Percentiles rank a stretch among this genome's conserved stretches.
Conservation (phyloP, 305 asterid species). For the Solanum aculeatissimum region DNA sequence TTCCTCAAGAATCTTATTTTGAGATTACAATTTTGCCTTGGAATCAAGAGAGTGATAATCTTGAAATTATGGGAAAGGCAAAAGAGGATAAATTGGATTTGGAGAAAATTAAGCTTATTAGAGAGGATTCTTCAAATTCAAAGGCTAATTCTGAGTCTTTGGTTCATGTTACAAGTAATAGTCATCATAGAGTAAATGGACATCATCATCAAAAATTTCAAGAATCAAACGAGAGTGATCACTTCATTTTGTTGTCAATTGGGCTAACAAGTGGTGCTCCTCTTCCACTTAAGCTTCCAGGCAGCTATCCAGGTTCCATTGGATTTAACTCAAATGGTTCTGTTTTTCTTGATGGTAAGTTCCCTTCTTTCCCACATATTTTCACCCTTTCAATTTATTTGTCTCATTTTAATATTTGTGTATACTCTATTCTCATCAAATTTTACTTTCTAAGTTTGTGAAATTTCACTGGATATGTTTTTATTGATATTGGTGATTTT, state of each 20-base stretch:
- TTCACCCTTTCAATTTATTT: background rate
- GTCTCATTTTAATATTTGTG: background rate
- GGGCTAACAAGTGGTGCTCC: conserved; percentile 49
- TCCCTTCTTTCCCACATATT: background rate
- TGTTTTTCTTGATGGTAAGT: conserved; percentile 53
- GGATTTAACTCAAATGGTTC: conserved; percentile 61
- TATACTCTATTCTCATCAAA: no score
- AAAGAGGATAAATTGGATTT: conserved; percentile 30
- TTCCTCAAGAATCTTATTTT: conserved; percentile 88
- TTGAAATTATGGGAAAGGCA: background rate
- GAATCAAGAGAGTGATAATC: background rate
- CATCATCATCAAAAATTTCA: conserved; percentile 16
- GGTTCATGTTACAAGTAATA: conserved; percentile 15
- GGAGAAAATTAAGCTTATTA: conserved; percentile 54
- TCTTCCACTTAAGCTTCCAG: conserved; percentile 45
- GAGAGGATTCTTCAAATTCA: conserved; percentile 42
- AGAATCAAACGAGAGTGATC: conserved; percentile 15
- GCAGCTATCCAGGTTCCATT: conserved; percentile 61
- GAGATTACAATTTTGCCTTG: conserved; percentile 45
- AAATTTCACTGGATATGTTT: no score
- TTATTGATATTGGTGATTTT: background rate
- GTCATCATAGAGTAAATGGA: conserved; percentile 10
- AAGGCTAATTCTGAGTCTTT: conserved; percentile 20
- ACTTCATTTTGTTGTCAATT: conserved; percentile 21
- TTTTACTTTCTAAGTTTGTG: no score